Percentiles rank a stretch among this genome's conserved stretches.
Evolutionary conservation across 768 basidiomycete genomes (phyloP).

Genomic region (Lactifluus volemus): DNA sequence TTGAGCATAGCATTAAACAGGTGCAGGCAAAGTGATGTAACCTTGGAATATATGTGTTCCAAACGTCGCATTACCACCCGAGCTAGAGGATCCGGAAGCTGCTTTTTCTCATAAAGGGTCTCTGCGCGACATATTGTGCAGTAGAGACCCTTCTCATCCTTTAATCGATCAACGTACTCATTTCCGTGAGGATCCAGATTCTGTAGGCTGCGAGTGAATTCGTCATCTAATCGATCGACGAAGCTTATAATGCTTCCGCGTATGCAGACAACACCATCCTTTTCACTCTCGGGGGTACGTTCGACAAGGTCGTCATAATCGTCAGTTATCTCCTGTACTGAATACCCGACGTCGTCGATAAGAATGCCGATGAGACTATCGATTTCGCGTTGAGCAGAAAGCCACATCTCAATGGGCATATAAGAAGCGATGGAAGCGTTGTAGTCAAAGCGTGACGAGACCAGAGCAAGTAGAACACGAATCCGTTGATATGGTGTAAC

Average conservation of each 20-base stretch:
- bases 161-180: constrained; percentile 96
- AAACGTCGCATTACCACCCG: constrained; percentile 91
- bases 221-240: constrained; percentile 93
- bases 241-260: constrained; percentile 95
- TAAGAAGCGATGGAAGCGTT: constrained; percentile 77
- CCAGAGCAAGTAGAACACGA: constrained; percentile 85
- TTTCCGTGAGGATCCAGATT: constrained; percentile 98
- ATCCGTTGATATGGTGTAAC: constrained; percentile 88
- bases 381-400: constrained; percentile 77
- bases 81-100: constrained; percentile 68
- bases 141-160: constrained; percentile 93
- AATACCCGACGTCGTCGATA: constrained; percentile 60
- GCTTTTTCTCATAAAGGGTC: constrained; percentile 78
- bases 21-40: constrained; percentile 25
- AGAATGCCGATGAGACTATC: constrained; percentile 81
- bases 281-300: constrained; percentile 64
- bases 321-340: constrained; percentile 75
- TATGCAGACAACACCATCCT: constrained; percentile 70
- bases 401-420: constrained; percentile 92
- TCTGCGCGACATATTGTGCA: constrained; percentile 89
- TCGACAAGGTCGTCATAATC: constrained; percentile 92
- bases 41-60: constrained; percentile 98
- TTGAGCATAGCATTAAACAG: constrained; percentile 4
- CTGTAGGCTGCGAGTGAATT: constrained; percentile 95
- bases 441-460: constrained; percentile 96